Base-by-base conservation (phyloP, 495 filamentous ascomycete species). In the Penicillium mononematosum region DNA sequence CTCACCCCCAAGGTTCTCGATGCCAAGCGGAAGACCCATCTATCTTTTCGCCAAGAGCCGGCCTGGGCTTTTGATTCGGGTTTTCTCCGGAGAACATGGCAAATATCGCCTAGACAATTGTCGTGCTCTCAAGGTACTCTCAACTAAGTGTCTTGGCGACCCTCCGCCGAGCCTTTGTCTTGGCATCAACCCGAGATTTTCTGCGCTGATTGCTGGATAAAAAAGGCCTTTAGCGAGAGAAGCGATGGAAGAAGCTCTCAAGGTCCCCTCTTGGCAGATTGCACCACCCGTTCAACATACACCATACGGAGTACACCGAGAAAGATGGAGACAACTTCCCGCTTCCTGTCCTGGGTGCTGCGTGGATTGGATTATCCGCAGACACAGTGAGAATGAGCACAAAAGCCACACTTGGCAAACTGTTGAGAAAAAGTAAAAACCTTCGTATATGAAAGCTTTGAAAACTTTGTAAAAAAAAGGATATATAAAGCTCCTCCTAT, bases 121-220 rank as follows among this genome's bases (percentile, higher is more conserved):
- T 55, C 55, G 38, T 64, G 42, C 50, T 43, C 32, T 44, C 63
- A 66, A 66, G 63, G 63, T 66, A 52, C 63, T 55, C 61, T 42
- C 52, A 12, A 46, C 56, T 53, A 62, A 62, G 56, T 41, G 22
- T 55, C 62, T 64, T 64, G 62, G 58, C 62, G 39, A 24, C 39
- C 45, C 53, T 60, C 63, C 57, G 56, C 63, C 49, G 54, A 46
- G 29, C 45, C 47, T 54, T 49, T 47, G 42, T 52, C 62, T 64
- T 61, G 62, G 62, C 62, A 56, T 45, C 20, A 27, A 38, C 29
- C 32, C 4, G n/a, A 11, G 8, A 22, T 51, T 43, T 34, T n/a
- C 6, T 38, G 7, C 22, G 16, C 20, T 49, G 12, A 53, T 53
- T 53, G 25, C 25, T 39, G 45, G 24, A 38, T 8, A 36, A n/a